phyloP scores from a whole-genome alignment of 176 grass and related monocot species.

The Ensete ventricosum region DNA sequence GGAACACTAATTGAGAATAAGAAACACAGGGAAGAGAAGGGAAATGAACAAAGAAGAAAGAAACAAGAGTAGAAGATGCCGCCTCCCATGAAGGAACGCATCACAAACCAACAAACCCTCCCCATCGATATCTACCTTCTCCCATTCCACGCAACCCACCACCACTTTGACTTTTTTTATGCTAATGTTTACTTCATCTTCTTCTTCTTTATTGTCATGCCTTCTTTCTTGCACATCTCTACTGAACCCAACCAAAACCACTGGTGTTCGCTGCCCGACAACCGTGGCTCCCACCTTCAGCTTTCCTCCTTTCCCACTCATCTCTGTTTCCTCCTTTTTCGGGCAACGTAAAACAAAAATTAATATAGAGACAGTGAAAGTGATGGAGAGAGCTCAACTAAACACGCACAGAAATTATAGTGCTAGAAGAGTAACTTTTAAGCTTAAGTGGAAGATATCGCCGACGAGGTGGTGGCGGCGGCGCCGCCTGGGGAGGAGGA shows the following conservation, averaged over 20 bases:
- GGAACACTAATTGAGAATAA: background rate
- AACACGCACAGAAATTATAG: background rate
- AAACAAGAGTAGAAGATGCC: slow-evolving; percentile 10
- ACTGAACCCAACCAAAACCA: background rate
- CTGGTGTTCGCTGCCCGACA: slow-evolving; percentile 1
- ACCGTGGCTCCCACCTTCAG: background rate
- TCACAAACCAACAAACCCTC: background rate
- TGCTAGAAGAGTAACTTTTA: background rate
- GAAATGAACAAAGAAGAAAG: background rate
- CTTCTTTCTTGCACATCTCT: background rate
- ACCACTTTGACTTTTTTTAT: background rate
- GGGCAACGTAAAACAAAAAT: background rate
- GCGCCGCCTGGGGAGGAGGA: background rate
- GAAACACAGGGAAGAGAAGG: background rate
- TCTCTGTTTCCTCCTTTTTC: background rate
- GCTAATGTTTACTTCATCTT: background rate
- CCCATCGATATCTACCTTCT: background rate
- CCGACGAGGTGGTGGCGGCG: too few species aligned
- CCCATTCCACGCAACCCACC: background rate
- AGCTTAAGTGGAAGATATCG: background rate
- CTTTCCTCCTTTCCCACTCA: background rate
- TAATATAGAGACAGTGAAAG: background rate
- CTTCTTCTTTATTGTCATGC: background rate
- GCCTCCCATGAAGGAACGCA: background rate
- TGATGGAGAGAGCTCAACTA: background rate